phyloP scores from a whole-genome alignment of 139 green algal species.

The Gonium pectorale region DNA sequence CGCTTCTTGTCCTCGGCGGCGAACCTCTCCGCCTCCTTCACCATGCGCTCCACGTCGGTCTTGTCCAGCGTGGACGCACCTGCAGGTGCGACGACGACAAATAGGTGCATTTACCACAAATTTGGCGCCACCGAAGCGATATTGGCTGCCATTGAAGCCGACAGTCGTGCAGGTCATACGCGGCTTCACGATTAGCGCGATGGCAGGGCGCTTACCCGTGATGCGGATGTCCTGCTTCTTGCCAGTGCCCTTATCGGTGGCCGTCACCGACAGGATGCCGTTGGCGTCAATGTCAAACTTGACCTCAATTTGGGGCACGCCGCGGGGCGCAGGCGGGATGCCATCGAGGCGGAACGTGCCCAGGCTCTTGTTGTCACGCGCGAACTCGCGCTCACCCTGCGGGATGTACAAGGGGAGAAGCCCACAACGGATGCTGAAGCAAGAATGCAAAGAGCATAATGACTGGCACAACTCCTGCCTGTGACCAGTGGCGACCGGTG shows the following conservation, averaged over 20 bases:
- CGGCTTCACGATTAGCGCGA: no score
- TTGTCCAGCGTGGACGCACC: conserved; percentile 71
- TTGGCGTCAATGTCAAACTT: conserved; percentile 99
- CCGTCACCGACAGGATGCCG: conserved; percentile 95
- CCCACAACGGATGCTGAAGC: no score
- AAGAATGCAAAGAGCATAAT: no score
- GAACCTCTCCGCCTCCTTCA: conserved; percentile 95
- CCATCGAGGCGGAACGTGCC: conserved; percentile 97
- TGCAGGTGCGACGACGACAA: no score
- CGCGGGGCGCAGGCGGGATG: conserved; percentile 95
- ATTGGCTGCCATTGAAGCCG: no score
- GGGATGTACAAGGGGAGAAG: no score
- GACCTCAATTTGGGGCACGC: conserved; percentile 96
- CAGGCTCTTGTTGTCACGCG: conserved; percentile 97
- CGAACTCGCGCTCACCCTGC: conserved; percentile 86
- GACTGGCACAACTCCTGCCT: no score
- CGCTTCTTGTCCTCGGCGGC: conserved; percentile 93
- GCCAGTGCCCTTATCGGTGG: conserved; percentile 95
- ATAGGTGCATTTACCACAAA: no score
- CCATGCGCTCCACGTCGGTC: conserved; percentile 96
- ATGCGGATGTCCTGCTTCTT: conserved; percentile 99
- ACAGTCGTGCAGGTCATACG: no score
- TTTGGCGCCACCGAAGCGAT: no score
- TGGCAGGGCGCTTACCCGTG: conserved; percentile 76
- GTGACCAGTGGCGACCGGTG: no score